Percentiles rank a stretch among this genome's conserved stretches.
phyloP scores from a whole-genome alignment of 2,329 filamentous ascomycete species.

The Colletotrichum australisinense region DNA sequence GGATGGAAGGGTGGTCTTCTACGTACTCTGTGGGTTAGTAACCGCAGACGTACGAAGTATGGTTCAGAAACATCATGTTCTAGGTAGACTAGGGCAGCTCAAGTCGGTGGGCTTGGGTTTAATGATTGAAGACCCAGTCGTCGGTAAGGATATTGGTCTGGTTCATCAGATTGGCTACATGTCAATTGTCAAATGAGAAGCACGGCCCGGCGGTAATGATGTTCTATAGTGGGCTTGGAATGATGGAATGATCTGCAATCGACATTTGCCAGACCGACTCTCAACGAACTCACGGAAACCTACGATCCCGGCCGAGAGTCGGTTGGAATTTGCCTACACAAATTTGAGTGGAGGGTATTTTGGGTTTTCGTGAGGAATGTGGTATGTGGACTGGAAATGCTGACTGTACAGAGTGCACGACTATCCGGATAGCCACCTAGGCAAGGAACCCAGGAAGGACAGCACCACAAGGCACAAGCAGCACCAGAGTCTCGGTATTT shows the following conservation, averaged over 20 bases:
- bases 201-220: neutral
- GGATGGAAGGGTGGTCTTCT: conserved; percentile 11
- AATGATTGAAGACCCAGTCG: neutral
- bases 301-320: conserved; percentile 1
- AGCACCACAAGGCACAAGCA: neutral
- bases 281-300: neutral
- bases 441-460: neutral
- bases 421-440: neutral
- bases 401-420: neutral
- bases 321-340: neutral
- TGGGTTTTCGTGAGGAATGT: neutral
- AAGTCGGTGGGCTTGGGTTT: neutral
- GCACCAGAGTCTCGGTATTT: conserved; percentile 19
- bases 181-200: neutral
- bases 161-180: neutral
- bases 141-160: neutral
- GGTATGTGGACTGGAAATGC: conserved; percentile 6
- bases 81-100: neutral
- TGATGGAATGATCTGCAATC: conserved; percentile 14
- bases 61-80: conserved; percentile 24
- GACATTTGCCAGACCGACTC: neutral
- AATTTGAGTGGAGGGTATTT: neutral
- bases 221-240: neutral
- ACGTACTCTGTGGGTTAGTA: too few relatives aligned
- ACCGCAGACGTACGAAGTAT: neutral